Evolutionary conservation across 2,329 filamentous ascomycete species (phyloP), one percentile per base, ranked within the genome.

Genomic region (Fusarium albidum): DNA sequence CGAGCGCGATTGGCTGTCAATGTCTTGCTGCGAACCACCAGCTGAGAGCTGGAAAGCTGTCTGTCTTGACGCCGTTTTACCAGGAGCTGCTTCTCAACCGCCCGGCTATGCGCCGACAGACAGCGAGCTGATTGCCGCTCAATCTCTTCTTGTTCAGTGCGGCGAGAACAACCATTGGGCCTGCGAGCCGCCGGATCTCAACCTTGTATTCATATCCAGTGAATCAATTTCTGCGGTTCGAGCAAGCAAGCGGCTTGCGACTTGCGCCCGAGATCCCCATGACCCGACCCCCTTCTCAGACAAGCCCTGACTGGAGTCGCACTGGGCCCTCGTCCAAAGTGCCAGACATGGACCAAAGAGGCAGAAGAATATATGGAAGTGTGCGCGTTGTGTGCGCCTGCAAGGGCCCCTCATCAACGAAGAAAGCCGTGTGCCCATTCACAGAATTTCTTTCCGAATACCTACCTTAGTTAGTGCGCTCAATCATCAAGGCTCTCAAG

Each of bases 1-100:
- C 31, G 37, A 18, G 52, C 43, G 57, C 52, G 52, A 66, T 66
- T 67, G 64, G 64, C 54, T 57, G 49, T 50, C 47, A 39, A 33
- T 47, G 37, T 46, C 54, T 44, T 59, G 33, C 44, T 57, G 51
- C 49, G n/a, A 59, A 56, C 47, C 59, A 63, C 18, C 59, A 63
- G 28, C 51, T 63, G 45, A 52, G 59, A 59, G 51, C n/a, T n/a
- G n/a, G n/a, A n/a, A n/a, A 21, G 38, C 55, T 57, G 43, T 49
- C 48, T 53, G n/a, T n/a, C n/a, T n/a, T n/a, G 39, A 48, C 21
- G 52, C 48, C 43, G 54, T 42, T 50, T 42, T 59, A 54, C 51
- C 53, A 26, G 58, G n/a, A 49, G 52, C 50, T 50, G 52, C 50
- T 50, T 59, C 52, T 28, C 38, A 42, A 37, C 40, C 50, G 52